phyloP scores from a whole-genome alignment of 331 rosid species.

The Malus hybrid region DNA sequence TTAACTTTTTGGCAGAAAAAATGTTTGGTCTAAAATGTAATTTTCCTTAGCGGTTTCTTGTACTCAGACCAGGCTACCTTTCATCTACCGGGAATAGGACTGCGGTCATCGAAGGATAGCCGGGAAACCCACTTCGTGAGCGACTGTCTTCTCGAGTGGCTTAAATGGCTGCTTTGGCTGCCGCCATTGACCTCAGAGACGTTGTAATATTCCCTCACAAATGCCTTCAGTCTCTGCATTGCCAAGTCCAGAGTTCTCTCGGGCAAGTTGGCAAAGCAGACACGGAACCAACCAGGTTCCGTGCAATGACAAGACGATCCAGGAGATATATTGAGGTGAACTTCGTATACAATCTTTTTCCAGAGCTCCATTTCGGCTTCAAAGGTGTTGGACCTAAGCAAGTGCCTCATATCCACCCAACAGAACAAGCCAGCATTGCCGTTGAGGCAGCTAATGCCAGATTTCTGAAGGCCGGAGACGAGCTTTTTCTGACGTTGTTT shows the following conservation, averaged over 20 bases:
- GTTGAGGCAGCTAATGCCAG: slow-evolving; percentile 53
- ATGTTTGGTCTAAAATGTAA: neutral
- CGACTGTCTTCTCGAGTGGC: slow-evolving; percentile 38
- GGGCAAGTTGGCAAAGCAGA: slow-evolving; percentile 89
- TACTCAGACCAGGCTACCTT: slow-evolving; percentile 40
- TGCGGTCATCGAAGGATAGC: slow-evolving; percentile 54
- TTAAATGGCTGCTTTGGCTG: slow-evolving; percentile 10
- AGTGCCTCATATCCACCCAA: slow-evolving; percentile 93
- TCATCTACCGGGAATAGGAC: slow-evolving; percentile 38
- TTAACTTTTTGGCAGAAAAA: neutral
- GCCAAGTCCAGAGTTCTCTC: slow-evolving; percentile 60
- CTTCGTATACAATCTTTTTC: slow-evolving; percentile 76
- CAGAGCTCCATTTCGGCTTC: slow-evolving; percentile 83
- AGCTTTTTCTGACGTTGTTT: slow-evolving; percentile 51
- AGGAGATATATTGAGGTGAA: slow-evolving; percentile 71
- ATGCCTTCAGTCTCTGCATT: slow-evolving; percentile 51
- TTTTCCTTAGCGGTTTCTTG: neutral
- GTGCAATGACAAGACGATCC: slow-evolving; percentile 88
- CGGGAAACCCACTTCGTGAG: slow-evolving; percentile 85
- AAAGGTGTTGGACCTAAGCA: slow-evolving; percentile 58
- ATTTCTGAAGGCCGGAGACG: slow-evolving; percentile 43
- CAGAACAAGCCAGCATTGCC: slow-evolving; percentile 86
- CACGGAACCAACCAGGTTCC: slow-evolving; percentile 94
- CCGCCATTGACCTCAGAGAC: neutral
- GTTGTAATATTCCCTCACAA: slow-evolving; percentile 31